Evolutionary conservation across 768 basidiomycete species (phyloP).

Genomic region (Termitomyces sp.): DNA sequence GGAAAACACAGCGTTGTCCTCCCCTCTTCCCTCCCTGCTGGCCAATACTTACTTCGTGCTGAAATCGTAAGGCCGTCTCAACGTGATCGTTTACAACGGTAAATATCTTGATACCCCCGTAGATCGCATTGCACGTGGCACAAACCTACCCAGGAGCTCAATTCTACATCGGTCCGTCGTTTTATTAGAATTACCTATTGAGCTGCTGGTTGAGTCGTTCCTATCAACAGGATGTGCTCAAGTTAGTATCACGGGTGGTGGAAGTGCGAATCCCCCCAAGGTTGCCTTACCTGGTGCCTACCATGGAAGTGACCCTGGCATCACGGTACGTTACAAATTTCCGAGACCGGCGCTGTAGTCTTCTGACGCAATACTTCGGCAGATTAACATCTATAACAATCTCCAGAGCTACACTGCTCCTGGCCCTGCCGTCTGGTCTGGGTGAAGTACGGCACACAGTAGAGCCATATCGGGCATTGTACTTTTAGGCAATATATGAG

Average conservation of each 20-base stretch:
- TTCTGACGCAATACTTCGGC: neutral
- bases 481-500: neutral
- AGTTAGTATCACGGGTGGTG: slow-evolving; percentile 38
- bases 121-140: slow-evolving; percentile 34
- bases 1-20: slow-evolving; percentile 32
- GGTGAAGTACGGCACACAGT: slow-evolving; percentile 16
- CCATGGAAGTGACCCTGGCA: slow-evolving; percentile 40
- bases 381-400: slow-evolving; percentile 53
- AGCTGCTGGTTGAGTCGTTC: neutral
- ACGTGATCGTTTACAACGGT: neutral
- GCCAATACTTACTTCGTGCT: slow-evolving; percentile 44
- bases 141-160: slow-evolving; percentile 42
- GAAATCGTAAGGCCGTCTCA: slow-evolving; percentile 32
- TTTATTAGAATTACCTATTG: neutral
- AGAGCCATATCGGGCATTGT: neutral
- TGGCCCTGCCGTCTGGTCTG: slow-evolving; percentile 33
- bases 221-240: slow-evolving; percentile 37
- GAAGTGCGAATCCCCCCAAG: slow-evolving; percentile 40
- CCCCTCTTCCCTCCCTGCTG: slow-evolving; percentile 41
- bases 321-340: slow-evolving; percentile 27
- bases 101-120: neutral
- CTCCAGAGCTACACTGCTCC: slow-evolving; percentile 44
- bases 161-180: slow-evolving; percentile 36
- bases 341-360: neutral
- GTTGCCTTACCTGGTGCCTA: slow-evolving; percentile 45